These are phyloP conservation scores for Berberis thunbergii DNA, from an alignment of 164 flowering plant genomes.

Conservation along the genomic window DNA sequence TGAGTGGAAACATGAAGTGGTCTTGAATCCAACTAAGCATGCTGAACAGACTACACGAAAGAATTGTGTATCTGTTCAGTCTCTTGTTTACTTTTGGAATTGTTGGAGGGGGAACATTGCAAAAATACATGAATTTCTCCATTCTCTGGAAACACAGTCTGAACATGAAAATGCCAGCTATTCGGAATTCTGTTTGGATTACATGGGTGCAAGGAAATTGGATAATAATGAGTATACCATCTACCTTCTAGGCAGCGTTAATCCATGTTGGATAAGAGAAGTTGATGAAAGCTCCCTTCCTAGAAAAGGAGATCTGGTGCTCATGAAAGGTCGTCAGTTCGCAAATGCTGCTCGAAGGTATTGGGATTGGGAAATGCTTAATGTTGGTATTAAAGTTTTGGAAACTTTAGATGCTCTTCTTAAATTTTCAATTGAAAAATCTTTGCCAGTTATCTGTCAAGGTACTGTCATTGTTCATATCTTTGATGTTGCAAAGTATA, in stretches of 20 bases:
- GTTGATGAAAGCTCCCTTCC: conserved; percentile 10
- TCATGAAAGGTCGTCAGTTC: conserved; percentile 27
- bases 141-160: conserved; percentile 9
- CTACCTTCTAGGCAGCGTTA: conserved; percentile 25
- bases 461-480: conserved; percentile 16
- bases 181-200: conserved; percentile 41
- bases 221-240: conserved; percentile 3
- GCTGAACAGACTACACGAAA: conserved; percentile 13
- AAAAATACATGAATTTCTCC: conserved; percentile 25
- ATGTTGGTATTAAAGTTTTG: conserved; percentile 32
- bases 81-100: conserved; percentile 46
- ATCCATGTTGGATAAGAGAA: conserved; percentile 42
- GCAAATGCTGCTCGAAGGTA: conserved; percentile 18
- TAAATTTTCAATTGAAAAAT: conserved; percentile 5
- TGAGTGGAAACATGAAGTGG: conserved; percentile 27
- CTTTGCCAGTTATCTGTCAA: conserved; percentile 21
- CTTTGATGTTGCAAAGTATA: conserved; percentile 26
- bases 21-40: conserved; percentile 13
- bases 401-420: conserved; percentile 28
- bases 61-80: conserved; percentile 26
- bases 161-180: conserved; percentile 7
- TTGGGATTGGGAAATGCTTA: conserved; percentile 30
- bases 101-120: conserved; percentile 30
- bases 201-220: conserved; percentile 40
- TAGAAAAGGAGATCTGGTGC: conserved; percentile 15